phyloP scores from a whole-genome alignment of 106 monocot species.

The Allium cepa region DNA sequence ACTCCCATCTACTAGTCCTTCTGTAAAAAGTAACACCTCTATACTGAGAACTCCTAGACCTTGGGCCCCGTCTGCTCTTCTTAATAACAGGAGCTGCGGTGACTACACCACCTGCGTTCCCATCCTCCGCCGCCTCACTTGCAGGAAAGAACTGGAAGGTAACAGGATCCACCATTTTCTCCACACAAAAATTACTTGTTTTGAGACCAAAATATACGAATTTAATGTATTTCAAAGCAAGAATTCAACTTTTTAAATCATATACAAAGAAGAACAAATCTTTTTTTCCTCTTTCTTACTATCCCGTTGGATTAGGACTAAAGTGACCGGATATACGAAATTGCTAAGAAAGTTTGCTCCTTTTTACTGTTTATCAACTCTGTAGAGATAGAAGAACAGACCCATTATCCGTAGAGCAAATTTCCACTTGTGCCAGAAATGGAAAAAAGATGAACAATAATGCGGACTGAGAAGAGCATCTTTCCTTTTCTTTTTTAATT shows the following conservation, averaged over 20 bases:
- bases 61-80: constrained; percentile 62
- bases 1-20: constrained; percentile 67
- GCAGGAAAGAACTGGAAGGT: constrained; percentile 62
- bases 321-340: too few relatives aligned
- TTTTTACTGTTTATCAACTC: not conserved
- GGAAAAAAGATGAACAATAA: not conserved
- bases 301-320: too few relatives aligned
- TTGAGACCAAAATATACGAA: too few relatives aligned
- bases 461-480: not conserved
- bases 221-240: too few relatives aligned
- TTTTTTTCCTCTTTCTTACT: too few relatives aligned
- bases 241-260: too few relatives aligned
- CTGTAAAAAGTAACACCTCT: constrained; percentile 61
- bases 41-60: constrained; percentile 64
- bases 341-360: not conserved
- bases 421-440: not conserved
- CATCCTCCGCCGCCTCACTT: not conserved
- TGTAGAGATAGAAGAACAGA: not conserved
- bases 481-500: not conserved
- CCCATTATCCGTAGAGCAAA: not conserved
- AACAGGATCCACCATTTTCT: constrained; percentile 11
- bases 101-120: not conserved
- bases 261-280: too few relatives aligned
- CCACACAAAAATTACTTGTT: not conserved
- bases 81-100: constrained; percentile 29